Percentiles rank a stretch among this genome's conserved stretches.
phyloP scores from a whole-genome alignment of 2,329 filamentous ascomycete genomes.

The Paracamarosporium sp. region DNA sequence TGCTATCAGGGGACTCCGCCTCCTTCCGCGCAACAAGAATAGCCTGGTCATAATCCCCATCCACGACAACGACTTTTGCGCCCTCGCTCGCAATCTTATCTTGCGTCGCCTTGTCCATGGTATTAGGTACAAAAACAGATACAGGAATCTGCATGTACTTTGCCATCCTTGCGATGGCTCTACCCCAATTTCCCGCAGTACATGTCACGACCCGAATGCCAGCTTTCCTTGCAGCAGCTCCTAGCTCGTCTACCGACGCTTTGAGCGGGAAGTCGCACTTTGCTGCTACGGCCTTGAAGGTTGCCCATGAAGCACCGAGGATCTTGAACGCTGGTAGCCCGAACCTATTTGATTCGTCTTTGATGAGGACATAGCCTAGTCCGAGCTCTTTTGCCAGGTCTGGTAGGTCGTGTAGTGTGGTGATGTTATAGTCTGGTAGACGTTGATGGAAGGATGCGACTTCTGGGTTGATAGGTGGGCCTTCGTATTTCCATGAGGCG shows the following conservation, averaged over 20 bases:
- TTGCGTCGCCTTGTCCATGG: conserved; percentile 62
- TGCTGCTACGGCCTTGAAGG: conserved; percentile 63
- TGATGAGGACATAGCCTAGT: conserved; percentile 63
- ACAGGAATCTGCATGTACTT: conserved; percentile 62
- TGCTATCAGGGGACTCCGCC: conserved; percentile 46
- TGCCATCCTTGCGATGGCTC: conserved; percentile 74
- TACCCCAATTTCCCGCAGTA: conserved; percentile 79
- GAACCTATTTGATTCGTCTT: conserved; percentile 73
- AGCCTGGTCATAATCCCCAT: conserved; percentile 70
- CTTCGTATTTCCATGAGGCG: conserved; percentile 24
- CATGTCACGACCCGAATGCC: conserved; percentile 64
- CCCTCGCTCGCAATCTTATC: conserved; percentile 67
- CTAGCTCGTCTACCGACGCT: conserved; percentile 54
- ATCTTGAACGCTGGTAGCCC: conserved; percentile 81
- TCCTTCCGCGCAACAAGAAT: conserved; percentile 58
- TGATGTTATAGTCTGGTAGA: conserved; percentile 64
- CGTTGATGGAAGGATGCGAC: conserved; percentile 60
- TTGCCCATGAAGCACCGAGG: conserved; percentile 77
- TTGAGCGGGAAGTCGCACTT: conserved; percentile 53
- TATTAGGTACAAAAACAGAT: conserved; percentile 68
- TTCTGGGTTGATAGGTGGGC: conserved; percentile 18
- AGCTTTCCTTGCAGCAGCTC: conserved; percentile 24
- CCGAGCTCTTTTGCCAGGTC: conserved; percentile 64
- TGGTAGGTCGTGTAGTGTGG: conserved; percentile 62
- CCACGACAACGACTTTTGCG: conserved; percentile 62